Conservation (phyloP, 192 early-diverging fungal species). For the Podila minutissima region DNA sequence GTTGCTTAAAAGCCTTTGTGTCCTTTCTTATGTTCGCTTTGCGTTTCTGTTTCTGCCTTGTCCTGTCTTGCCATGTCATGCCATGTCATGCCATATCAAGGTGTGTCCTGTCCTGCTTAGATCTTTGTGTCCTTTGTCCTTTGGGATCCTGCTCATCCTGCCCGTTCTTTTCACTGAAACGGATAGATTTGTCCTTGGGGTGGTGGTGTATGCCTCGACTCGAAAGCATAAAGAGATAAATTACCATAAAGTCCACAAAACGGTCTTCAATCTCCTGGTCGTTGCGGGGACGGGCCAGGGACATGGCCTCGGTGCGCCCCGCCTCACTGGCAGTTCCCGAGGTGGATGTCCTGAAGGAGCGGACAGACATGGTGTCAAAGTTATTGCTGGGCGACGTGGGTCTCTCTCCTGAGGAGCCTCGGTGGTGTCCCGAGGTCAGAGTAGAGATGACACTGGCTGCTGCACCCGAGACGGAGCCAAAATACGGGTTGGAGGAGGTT, state of each 20-base stretch:
- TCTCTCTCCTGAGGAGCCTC: constrained; percentile 38
- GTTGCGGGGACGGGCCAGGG: constrained; percentile 33
- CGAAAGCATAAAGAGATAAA: neutral
- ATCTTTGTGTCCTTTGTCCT: too few relatives aligned
- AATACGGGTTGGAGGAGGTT: constrained; percentile 10
- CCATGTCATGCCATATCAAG: too few relatives aligned
- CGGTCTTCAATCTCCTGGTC: constrained; percentile 63
- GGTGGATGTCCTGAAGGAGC: constrained; percentile 46
- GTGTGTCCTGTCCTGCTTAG: too few relatives aligned
- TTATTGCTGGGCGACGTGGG: constrained; percentile 43
- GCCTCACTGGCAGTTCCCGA: constrained; percentile 42
- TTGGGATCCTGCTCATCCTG: too few relatives aligned
- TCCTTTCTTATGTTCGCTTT: too few relatives aligned
- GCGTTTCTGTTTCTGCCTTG: too few relatives aligned
- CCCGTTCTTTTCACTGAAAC: too few relatives aligned
- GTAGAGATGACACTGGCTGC: constrained; percentile 23
- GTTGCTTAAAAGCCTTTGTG: too few relatives aligned
- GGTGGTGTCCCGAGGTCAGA: constrained; percentile 37
- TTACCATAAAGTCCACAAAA: constrained; percentile 68
- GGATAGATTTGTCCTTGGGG: too few relatives aligned
- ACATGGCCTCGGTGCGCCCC: constrained; percentile 24
- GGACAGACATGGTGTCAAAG: constrained; percentile 36
- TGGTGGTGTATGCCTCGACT: too few relatives aligned
- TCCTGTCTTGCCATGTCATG: too few relatives aligned
- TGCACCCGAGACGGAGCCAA: constrained; percentile 42